A percentile compares a stretch with the other conserved stretches of the same genome.
Conservation (phyloP, 2,329 filamentous ascomycete species). For the Cercospora zeae-maydis region DNA sequence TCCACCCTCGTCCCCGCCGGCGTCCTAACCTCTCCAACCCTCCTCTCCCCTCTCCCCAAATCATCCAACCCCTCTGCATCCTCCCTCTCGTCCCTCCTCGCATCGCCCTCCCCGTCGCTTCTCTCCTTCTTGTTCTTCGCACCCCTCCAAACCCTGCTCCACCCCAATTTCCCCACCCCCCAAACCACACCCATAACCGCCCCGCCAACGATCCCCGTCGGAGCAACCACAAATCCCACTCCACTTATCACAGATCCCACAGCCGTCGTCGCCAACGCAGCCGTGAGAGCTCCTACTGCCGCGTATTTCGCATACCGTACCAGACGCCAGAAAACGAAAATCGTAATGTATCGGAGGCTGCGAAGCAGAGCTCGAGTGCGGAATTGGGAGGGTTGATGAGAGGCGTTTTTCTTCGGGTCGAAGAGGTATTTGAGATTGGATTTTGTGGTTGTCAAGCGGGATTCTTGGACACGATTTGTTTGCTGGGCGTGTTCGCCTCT, state of each 20-base stretch:
- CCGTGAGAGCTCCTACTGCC: slow-evolving; percentile 35
- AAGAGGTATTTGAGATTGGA: slow-evolving; percentile 16
- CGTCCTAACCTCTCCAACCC: background rate
- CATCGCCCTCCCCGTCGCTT: slow-evolving; percentile 24
- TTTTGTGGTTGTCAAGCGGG: background rate
- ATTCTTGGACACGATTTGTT: background rate
- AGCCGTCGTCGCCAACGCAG: slow-evolving; percentile 38
- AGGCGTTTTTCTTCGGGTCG: slow-evolving; percentile 5
- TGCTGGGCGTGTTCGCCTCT: background rate
- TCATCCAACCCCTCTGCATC: slow-evolving; percentile 19
- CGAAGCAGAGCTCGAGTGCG: slow-evolving; percentile 42
- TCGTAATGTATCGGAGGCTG: slow-evolving; percentile 38
- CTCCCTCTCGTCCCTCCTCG: slow-evolving; percentile 25
- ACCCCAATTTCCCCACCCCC: slow-evolving; percentile 40
- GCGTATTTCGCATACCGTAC: slow-evolving; percentile 45
- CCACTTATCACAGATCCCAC: slow-evolving; percentile 39
- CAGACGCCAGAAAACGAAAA: slow-evolving; percentile 44
- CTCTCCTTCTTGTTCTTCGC: slow-evolving; percentile 27
- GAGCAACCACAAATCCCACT: slow-evolving; percentile 42
- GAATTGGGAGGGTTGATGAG: slow-evolving; percentile 32
- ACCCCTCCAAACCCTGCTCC: slow-evolving; percentile 35
- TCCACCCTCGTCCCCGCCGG: background rate
- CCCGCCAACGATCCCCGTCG: slow-evolving; percentile 37
- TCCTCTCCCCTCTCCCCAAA: background rate
- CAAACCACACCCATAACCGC: slow-evolving; percentile 40